Evolutionary conservation across 495 filamentous ascomycete genomes (phyloP), one percentile per base, ranked within the genome.

Genomic region (Apiosordaria backusii): DNA sequence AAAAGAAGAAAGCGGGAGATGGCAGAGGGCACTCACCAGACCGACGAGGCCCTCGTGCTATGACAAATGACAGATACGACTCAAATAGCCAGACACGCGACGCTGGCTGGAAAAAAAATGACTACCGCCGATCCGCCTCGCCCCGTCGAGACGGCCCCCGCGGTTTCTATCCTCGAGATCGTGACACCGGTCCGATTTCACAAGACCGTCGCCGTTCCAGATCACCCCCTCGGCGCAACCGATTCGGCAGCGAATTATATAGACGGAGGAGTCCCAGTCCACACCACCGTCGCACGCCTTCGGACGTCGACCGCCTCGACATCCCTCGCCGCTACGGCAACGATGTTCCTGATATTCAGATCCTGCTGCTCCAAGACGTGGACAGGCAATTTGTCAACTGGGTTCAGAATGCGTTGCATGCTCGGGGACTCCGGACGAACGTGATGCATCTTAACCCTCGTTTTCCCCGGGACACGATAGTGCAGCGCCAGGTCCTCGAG

Each of bases 261-360:
- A 72, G 83, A 35, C 79, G 76, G 18, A 83, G 90, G 63, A 92
- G 86, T 64, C 86, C 86, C 1, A 92, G 87, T 68, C 90, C 90
- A 1, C 72, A 74, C 57, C 80, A 86, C 6, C 7, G 19, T 63
- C 78, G 77, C 21, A 80, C 82, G 24, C 73, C 83, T 7, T 69
- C 77, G 57, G 85, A 87, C 45, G 81, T 82, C 22, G 89, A 90
- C 68, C 84, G 87, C 52, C 78, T 91, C 3, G 88, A 88, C 18
- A 83, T 97, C 21, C 91, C 93, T 24, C 82, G 88, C 65, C 86
- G 94, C 66, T 84, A 85, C 60, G 86, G 90, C 1, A 79, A 84
- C 62, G 88, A 97, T 66, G 87, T 98, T 22, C 95, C 95, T 4
- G 95, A 98, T 70, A 90, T 98, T 25, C 94, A 97, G 71, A 84